Base-by-base conservation (phyloP, 495 filamentous ascomycete genomes). In the Hypoxylon crocopeplum region DNA sequence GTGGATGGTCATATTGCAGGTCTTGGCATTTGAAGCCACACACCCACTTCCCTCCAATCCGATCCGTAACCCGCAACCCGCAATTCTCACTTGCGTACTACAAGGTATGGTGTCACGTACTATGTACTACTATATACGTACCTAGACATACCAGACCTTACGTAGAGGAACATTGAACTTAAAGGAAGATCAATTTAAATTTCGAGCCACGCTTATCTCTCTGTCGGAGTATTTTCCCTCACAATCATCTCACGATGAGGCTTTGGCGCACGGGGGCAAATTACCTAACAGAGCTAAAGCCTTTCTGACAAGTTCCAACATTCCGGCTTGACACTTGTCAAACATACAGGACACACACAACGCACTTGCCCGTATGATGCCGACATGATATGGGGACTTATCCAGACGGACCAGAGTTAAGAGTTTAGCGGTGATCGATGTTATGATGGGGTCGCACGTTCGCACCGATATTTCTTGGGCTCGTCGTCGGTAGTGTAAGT, bases 181-280 rank as follows among this genome's bases (percentile, higher is more conserved):
- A 27, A 27, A 13, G 32, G 3, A 5, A 10, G 32, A 34, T 7
- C 50, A 48, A 66, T 62, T 56, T 48, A 66, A 56, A 49, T 58
- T 46, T 51, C 46, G 51, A 62, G 62, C 32, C 38, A 68, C 65
- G 61, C 62, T 66, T 70, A 70, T 70, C 68, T 68, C 57, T 60
- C 34, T 53, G 27, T 64, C 68, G 68, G 64, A 68, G 61, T 61
- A 67, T 69, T 69, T 65, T 58, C 49, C 51, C 56, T 58, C 53
- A 57, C 32, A 3, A 12, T 12, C n/a, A 27, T 13, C 39, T 61
- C 47, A 37, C 50, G 24, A 49, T 37, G 56, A 56, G 56, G 38
- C 51, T 56, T 56, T 5, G 40, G 61, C 56, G 50, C 51, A 65
- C 51, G 38, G 56, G 30, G 52, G 27, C 51, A 51, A 53, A 53